Base-by-base conservation (phyloP, 2,329 filamentous ascomycete species). In the Myotisia sp. region DNA sequence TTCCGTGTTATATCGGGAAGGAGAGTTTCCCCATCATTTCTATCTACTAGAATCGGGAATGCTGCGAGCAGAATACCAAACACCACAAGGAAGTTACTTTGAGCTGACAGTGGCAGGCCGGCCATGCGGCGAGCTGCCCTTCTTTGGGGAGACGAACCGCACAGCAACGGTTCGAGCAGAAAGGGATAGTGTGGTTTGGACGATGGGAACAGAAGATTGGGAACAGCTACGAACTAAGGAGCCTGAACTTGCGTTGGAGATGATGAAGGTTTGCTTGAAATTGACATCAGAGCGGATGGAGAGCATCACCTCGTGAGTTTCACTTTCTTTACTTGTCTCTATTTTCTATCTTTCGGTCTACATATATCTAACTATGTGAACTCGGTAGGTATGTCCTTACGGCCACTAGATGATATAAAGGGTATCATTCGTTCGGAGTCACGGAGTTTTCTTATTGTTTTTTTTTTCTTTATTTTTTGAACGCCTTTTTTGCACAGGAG, bases 31-130 rank as follows among this genome's bases (percentile, higher is more conserved):
- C 0, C 71, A 76, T 19, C 84, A 79, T 3, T 95, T 98, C 59
- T 95, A 93, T 52, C 70, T 98, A 3, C 62, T 98, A 1, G 86
- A 98, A 56, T 71, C 76, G 4, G 90, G 90, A 22, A 85, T 95
- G 46, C 65, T 98, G 20, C 74, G 86, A 10, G 84, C 81, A 3
- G 86, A 94, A 48, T 95, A 98, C 53, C 72, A 87, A 42, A 68
- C 92, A 20, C 85, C 90, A 1, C 90, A 95, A 52, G 90, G 90
- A 1, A 72, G 70, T 46, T 80, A 92, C 46, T 83, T 80, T 41
- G 90, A 98, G 56, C 82, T 83, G 49, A 94, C 95, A 36, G 79
- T 94, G 1, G 82, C 86, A 0, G 90, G 90, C 10, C 90, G 90
- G 1, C 94, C 90, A 0, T 95, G 87, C 47, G 90, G 90, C 22